Evolutionary conservation across 2,329 filamentous ascomycete species (phyloP), one percentile per base, ranked within the genome.

Genomic region (Ceratocystis papillata): DNA sequence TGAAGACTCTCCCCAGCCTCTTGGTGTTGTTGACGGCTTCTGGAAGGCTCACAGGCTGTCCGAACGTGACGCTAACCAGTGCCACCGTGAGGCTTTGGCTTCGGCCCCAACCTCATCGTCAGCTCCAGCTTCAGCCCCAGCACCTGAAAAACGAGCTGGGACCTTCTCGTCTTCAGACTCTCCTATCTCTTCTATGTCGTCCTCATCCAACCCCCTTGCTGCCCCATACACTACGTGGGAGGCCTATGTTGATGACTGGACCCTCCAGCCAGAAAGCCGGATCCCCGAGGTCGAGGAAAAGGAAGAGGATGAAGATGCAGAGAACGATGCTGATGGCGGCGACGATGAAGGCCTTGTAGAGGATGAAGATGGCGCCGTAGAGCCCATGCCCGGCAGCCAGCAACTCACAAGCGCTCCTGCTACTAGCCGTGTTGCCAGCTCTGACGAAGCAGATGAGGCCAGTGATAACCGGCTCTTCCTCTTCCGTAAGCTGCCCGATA

Each of bases 181-280:
- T 46, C 55, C 28, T 7, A n/a, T 33, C 28, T 60, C 41, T 65
- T 45, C 25, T 17, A 60, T 20, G 41, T 48, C 55, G 30, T 44
- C 59, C 3, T 28, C 30, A 41, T 62, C 22, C 22, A 53, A 20
- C 33, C 37, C n/a, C 37, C 20, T 10, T 12, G 74, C 73, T 10
- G 74, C 75, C 1, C 73, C 73, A 25, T 78, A 76, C 74, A 71
- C 75, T 22, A 69, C 76, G 50, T 71, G 79, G 7, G 78, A 75
- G 1, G 75, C 77, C 3, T 79, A 77, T 62, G 67, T 79, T 6
- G 72, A 73, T 17, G 76, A 78, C 66, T 76, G 72, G 64, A 69
- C 75, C 28, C 69, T 72, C 1, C 78, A 78, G 57, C 77, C 77
- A 1, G 77, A 77, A 65, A 76, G 67, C 45, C 69, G 69, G 15